Evolutionary conservation across 2,329 filamentous ascomycete species (phyloP).

Genomic region (Calonectria naviculata): DNA sequence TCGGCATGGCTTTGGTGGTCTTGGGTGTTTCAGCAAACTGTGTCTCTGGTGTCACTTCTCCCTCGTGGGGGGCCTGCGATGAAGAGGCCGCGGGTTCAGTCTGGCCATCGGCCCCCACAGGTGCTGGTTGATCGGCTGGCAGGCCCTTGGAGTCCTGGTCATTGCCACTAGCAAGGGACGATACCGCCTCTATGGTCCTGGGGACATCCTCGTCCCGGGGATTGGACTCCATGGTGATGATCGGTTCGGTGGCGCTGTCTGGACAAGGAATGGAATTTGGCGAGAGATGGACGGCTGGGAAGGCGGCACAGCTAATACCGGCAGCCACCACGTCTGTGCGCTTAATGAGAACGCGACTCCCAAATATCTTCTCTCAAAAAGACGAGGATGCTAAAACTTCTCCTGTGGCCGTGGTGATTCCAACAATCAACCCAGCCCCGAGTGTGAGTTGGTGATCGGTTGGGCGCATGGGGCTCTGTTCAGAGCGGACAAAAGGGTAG

Average conservation of each 20-base stretch:
- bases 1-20: neutral
- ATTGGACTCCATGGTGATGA: conserved; percentile 14
- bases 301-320: neutral
- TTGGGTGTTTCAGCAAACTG: neutral
- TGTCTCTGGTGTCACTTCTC: neutral
- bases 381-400: neutral
- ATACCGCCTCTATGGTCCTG: conserved; percentile 17
- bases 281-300: neutral
- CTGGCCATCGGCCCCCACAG: neutral
- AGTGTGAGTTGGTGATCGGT: neutral
- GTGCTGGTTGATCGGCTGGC: neutral
- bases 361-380: neutral
- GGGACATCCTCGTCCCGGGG: conserved; percentile 6
- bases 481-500: neutral
- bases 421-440: neutral
- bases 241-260: conserved; percentile 3
- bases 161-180: conserved; percentile 8
- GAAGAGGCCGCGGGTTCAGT: neutral
- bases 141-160: neutral
- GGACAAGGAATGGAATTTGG: neutral
- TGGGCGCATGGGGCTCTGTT: neutral
- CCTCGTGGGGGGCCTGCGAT: neutral
- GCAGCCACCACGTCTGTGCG: conserved; percentile 16
- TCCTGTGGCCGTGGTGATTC: neutral
- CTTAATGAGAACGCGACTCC: neutral